Evolutionary conservation across 176 grass and related monocot species (phyloP).

Genomic region (Phragmites australis): DNA sequence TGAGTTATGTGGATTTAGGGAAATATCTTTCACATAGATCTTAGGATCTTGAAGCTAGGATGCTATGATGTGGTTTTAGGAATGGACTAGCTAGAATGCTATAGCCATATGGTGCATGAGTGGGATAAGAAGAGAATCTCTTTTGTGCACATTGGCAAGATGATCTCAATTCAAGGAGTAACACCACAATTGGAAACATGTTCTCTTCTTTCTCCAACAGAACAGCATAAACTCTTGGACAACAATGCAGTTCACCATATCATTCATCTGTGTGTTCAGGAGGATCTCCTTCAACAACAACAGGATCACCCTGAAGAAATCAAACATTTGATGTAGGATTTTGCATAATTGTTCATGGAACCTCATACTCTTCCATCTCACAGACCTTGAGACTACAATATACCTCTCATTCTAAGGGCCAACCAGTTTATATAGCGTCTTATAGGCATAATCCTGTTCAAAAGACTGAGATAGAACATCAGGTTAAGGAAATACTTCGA

Average conservation of each 20-base stretch:
- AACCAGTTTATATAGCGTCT: not conserved
- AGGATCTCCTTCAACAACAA: too few species aligned
- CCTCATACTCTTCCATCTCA: not conserved
- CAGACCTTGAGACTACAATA: not conserved
- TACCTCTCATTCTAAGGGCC: not conserved
- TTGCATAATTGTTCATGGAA: not conserved
- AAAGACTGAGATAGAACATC: not conserved
- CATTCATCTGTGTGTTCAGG: too few species aligned
- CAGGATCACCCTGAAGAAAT: too few species aligned
- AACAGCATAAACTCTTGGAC: too few species aligned
- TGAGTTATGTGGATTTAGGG: not conserved
- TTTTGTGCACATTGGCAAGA: accelerated
- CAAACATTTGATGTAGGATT: not conserved
- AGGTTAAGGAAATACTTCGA: not conserved
- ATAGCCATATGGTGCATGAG: not conserved
- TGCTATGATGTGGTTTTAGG: not conserved
- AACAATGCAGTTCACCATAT: too few species aligned
- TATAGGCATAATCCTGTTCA: not conserved
- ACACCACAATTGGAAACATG: not conserved
- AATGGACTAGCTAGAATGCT: not conserved
- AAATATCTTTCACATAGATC: accelerated
- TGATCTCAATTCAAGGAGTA: accelerated
- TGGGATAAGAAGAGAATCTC: not conserved
- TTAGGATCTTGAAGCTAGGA: not conserved
- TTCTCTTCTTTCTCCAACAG: too few species aligned